A percentile compares a stretch with the other conserved stretches of the same genome.
Conservation (phyloP, 257 asterid species). For the Verbena officinalis region DNA sequence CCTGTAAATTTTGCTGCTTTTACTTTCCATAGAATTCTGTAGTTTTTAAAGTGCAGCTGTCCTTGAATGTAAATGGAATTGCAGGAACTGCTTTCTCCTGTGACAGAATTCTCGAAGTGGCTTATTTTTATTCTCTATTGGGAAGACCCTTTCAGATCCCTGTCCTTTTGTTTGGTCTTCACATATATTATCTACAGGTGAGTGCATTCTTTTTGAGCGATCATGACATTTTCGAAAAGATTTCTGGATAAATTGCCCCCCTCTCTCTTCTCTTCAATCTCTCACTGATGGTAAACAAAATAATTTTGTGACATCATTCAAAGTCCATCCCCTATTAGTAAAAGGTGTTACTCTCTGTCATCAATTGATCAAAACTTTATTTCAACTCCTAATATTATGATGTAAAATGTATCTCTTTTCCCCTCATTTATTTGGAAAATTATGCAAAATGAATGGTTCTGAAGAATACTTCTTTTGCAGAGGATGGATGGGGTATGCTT, state of each 20-base stretch:
- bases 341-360: background rate
- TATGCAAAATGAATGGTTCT: background rate
- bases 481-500: constrained; percentile 76
- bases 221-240: constrained; percentile 16
- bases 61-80: constrained; percentile 31
- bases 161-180: constrained; percentile 55
- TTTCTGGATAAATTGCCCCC: background rate
- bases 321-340: background rate
- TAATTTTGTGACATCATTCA: background rate
- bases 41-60: constrained; percentile 10
- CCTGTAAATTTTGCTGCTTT: background rate
- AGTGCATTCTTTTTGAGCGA: constrained; percentile 26
- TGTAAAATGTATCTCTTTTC: constrained; percentile 4
- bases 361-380: background rate
- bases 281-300: constrained; percentile 3
- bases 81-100: constrained; percentile 95
- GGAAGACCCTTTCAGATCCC: constrained; percentile 79
- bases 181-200: constrained; percentile 69
- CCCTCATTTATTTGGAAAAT: background rate
- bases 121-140: constrained; percentile 66
- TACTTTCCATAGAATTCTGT: constrained; percentile 22
- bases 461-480: constrained; percentile 58
- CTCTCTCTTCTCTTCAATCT: constrained; percentile 1
- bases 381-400: background rate
- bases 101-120: constrained; percentile 60